A percentile compares a stretch with the other conserved stretches of the same genome.
Evolutionary conservation across 2,329 filamentous ascomycete genomes (phyloP).

Genomic region (Colletotrichum sp.): DNA sequence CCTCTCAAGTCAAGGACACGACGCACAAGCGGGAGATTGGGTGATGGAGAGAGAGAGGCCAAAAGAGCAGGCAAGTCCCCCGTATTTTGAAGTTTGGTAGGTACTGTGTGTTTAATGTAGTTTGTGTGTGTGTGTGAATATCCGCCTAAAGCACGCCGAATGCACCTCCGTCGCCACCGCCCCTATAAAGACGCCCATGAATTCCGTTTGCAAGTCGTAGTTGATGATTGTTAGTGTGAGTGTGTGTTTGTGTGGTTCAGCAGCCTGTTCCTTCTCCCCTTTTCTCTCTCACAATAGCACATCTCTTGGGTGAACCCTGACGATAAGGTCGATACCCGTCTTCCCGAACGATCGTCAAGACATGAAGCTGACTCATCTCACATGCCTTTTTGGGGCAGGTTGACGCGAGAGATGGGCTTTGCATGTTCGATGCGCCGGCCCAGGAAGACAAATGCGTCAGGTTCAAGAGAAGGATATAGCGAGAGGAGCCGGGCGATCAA

Average conservation of each 20-base stretch:
- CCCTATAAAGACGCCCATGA: background rate
- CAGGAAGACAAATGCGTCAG: background rate
- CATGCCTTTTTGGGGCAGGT: background rate
- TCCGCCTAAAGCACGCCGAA: conserved; percentile 2
- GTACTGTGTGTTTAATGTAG: background rate
- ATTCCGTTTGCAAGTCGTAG: background rate
- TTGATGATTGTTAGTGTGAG: background rate
- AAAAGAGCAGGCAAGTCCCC: background rate
- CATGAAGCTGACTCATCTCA: background rate
- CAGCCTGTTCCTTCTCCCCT: background rate
- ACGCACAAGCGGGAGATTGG: background rate
- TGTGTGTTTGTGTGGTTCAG: background rate
- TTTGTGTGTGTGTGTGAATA: background rate
- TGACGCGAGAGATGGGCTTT: background rate
- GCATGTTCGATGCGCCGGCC: background rate
- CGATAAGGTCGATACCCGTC: background rate
- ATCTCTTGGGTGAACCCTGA: background rate
- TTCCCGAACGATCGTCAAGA: background rate
- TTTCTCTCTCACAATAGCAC: background rate
- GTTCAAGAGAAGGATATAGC: background rate
- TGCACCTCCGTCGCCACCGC: background rate
- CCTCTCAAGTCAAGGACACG: background rate
- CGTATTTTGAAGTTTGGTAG: background rate
- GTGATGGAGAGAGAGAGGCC: background rate
- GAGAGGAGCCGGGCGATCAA: background rate